Base-by-base conservation (phyloP, 495 filamentous ascomycete genomes). In the Aspergillus affinis region DNA sequence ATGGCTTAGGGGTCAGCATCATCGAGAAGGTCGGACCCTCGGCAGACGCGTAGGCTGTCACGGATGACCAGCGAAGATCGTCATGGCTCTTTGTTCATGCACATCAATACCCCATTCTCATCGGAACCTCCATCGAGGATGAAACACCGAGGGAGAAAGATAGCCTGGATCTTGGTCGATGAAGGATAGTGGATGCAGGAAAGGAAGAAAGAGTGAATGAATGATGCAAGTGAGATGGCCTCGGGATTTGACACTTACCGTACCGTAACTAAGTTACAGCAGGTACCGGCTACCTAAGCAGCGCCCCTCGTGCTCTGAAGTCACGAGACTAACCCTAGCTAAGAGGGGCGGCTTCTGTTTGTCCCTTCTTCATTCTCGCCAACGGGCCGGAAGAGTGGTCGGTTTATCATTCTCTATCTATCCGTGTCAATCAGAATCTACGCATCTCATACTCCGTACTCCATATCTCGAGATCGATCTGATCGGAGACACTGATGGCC, bases 121-220 rank as follows among this genome's bases (percentile, higher is more conserved):
- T 52, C 50, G 50, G 27, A 51, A 51, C 13, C 8, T 26, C 23
- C 49, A 9, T 48, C 54, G 47, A 62, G 21, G 44, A 54, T 63
- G 56, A 63, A 63, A 60, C 61, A 53, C 61, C 56, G 61, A 57
- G 8, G 26, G 0, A 20, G n/a, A 23, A 54, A 2, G 30, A 8
- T 46, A 46, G 53, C 17, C 27, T 48, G 45, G 52, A 56, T 59
- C 61, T 62, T 58, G 61, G 6, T 32, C 30, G 30, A 15, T 41
- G 36, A 15, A 8, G 29, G 29, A 58, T 51, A 8, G 41, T n/a
- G 45, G 20, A 20, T 32, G 53, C 12, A 21, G 17, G 54, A 57
- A 41, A 19, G 29, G 32, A 58, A 51, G 20, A 26, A 26, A 49
- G 23, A 20, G n/a, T 21, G 18, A 6, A 15, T 5, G 32, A 21